Conservation (phyloP, 2,329 filamentous ascomycete genomes). For the Sarocladium oryzae region DNA sequence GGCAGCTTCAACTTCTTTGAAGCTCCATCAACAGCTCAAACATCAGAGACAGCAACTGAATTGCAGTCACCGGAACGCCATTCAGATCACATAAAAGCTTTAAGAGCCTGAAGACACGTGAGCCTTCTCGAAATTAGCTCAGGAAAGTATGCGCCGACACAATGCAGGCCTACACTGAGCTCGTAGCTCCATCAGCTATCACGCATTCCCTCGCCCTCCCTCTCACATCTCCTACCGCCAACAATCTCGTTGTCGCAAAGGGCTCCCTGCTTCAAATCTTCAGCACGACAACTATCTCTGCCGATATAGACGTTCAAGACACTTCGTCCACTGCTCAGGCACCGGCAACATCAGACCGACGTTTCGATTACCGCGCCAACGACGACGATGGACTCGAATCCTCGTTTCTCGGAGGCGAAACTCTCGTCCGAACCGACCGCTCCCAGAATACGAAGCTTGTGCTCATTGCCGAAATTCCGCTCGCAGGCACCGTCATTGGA, state of each 20-base stretch:
- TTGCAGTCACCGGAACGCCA: background rate
- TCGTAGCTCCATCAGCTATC: conserved; percentile 89
- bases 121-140: background rate
- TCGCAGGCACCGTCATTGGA: conserved; percentile 80
- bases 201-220: conserved; percentile 77
- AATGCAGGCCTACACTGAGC: conserved; percentile 98
- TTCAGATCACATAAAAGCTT: background rate
- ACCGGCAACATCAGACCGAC: conserved; percentile 28
- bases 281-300: conserved; percentile 58
- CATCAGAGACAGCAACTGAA: background rate
- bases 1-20: conserved; percentile 5
- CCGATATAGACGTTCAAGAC: conserved; percentile 49
- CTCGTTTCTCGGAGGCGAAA: conserved; percentile 57
- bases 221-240: conserved; percentile 67
- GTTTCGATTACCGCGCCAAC: conserved; percentile 46
- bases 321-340: background rate
- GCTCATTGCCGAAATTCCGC: conserved; percentile 74
- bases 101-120: background rate
- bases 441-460: conserved; percentile 69
- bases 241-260: conserved; percentile 86
- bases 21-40: conserved; percentile 1
- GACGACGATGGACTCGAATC: conserved; percentile 59
- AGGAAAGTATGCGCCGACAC: conserved; percentile 18
- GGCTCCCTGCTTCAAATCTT: conserved; percentile 93
- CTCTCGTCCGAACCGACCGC: conserved; percentile 55